Base-by-base conservation (phyloP, 345 rosid genomes). In the Hypericum androsaemum region DNA sequence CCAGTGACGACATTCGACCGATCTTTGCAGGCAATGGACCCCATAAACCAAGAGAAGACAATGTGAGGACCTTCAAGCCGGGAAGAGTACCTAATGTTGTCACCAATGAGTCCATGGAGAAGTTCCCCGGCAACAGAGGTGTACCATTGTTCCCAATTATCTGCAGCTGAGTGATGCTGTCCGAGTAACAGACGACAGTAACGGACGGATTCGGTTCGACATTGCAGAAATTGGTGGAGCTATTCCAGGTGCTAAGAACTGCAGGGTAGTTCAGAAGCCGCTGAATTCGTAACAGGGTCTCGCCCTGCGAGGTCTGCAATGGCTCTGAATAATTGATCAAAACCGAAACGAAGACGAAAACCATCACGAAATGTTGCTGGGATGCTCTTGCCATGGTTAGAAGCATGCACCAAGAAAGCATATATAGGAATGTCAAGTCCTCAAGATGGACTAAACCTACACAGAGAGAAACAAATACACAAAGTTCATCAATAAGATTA, bases 21-120 rank as follows among this genome's bases (percentile, higher is more conserved):
- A 92, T 64, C 67, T 88, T 85, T 46, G 78, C 82, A 7, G 98
- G 77, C 57, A 92, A 67, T 8, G 73, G 76, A 41, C 98, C 98
- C 98, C 98, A 83, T 68, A 92, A 67, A 13, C 98, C 98, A 0
- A 92, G 82, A 13, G 89, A 85, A 41, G 74, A 86, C 66, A 92
- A 63, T 46, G 84, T 81, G 53, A 92, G 79, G 67, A 92, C 98
- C 70, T 85, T 88, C 69, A 88, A 65, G 64, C 77, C 65, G 12
- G 84, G 81, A 45, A 92, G 94, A 69, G 71, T 68, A 46, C 69
- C 89, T 47, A 92, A 76, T 10, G 95, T 85, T 2, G 81, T 85
- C 35, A 83, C 56, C 58, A 92, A 83, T 16, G 96, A 92, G 52
- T 83, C 81, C 38, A 83, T 63, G 43, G 96, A 92, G 54, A 92